Evolutionary conservation across 2,329 filamentous ascomycete species (phyloP).

Genomic region (Metarhizium rileyi): DNA sequence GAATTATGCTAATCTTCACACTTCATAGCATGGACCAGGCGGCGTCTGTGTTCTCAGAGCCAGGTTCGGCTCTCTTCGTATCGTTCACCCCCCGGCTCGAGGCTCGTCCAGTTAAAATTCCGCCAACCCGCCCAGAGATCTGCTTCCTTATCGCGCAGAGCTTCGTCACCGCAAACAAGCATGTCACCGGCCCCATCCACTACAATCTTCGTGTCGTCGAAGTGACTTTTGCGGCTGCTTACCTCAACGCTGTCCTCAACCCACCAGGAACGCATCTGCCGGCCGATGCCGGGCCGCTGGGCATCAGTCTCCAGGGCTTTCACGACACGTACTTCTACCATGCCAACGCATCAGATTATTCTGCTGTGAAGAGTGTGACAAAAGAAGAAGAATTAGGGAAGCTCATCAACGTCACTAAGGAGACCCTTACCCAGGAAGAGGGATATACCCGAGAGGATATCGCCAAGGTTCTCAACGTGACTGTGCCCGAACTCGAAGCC

Average conservation of each 20-base stretch:
- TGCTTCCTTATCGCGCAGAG: slow-evolving; percentile 92
- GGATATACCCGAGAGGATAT: slow-evolving; percentile 88
- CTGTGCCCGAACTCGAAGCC: slow-evolving; percentile 60
- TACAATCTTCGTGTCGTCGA: slow-evolving; percentile 97
- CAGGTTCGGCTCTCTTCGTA: slow-evolving; percentile 80
- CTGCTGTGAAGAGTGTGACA: slow-evolving; percentile 32
- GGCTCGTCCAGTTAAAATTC: slow-evolving; percentile 72
- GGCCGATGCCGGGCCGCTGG: slow-evolving; percentile 71
- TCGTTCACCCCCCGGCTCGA: slow-evolving; percentile 74
- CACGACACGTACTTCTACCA: slow-evolving; percentile 69
- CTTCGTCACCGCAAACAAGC: slow-evolving; percentile 90
- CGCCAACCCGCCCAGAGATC: slow-evolving; percentile 69
- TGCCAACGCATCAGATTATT: slow-evolving; percentile 27
- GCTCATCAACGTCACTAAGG: slow-evolving; percentile 58
- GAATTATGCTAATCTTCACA: slow-evolving; percentile 9
- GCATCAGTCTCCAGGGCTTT: slow-evolving; percentile 75
- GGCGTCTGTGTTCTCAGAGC: slow-evolving; percentile 85
- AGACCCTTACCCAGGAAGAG: slow-evolving; percentile 65
- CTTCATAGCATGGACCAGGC: slow-evolving; percentile 81
- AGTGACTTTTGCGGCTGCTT: slow-evolving; percentile 76
- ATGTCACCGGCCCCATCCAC: slow-evolving; percentile 83
- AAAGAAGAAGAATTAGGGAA: slow-evolving; percentile 61
- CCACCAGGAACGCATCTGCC: slow-evolving; percentile 53
- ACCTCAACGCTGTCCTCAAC: slow-evolving; percentile 49
- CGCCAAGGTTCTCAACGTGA: slow-evolving; percentile 57